Conservation (phyloP, 2,329 filamentous ascomycete genomes). For the Aaosphaeria arxii region DNA sequence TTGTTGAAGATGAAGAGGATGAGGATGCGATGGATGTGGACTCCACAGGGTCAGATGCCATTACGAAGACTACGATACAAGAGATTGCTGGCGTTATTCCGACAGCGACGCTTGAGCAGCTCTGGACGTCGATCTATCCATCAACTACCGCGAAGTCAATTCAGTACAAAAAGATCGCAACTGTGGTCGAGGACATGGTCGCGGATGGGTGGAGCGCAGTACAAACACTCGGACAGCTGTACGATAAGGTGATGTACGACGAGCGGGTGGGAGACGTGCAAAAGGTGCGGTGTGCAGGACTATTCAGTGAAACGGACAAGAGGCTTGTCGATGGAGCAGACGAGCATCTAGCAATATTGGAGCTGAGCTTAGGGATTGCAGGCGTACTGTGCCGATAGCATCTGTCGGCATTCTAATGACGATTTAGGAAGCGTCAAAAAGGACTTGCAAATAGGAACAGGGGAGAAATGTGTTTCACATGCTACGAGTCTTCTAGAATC, state of each 20-base stretch:
- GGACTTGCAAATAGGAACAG: no score
- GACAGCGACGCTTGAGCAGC: constrained; percentile 63
- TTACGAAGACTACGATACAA: constrained; percentile 71
- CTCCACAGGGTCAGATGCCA: constrained; percentile 5
- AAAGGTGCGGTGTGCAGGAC: constrained; percentile 84
- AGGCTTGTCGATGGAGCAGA: constrained; percentile 90
- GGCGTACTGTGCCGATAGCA: constrained; percentile 57
- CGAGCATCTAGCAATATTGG: constrained; percentile 87
- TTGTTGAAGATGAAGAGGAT: constrained; percentile 41
- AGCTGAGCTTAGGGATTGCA: constrained; percentile 78
- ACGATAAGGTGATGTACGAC: constrained; percentile 77
- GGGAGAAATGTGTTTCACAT: no score
- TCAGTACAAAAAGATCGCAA: constrained; percentile 70
- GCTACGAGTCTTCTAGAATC: no score
- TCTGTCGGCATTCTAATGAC: constrained; percentile 7
- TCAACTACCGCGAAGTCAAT: constrained; percentile 41
- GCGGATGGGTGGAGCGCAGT: constrained; percentile 96
- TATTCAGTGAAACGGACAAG: constrained; percentile 95
- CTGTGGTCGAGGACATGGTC: constrained; percentile 83
- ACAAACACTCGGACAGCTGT: constrained; percentile 82
- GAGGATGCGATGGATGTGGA: constrained; percentile 55
- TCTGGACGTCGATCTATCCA: constrained; percentile 76
- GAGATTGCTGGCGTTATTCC: constrained; percentile 97
- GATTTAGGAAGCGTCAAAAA: not conserved
- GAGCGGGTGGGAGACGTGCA: constrained; percentile 79